Percentiles rank a stretch among this genome's conserved stretches.
These are phyloP conservation scores for Xylona heveae DNA, from an alignment of 495 filamentous ascomycete species.

Conservation along the genomic window DNA sequence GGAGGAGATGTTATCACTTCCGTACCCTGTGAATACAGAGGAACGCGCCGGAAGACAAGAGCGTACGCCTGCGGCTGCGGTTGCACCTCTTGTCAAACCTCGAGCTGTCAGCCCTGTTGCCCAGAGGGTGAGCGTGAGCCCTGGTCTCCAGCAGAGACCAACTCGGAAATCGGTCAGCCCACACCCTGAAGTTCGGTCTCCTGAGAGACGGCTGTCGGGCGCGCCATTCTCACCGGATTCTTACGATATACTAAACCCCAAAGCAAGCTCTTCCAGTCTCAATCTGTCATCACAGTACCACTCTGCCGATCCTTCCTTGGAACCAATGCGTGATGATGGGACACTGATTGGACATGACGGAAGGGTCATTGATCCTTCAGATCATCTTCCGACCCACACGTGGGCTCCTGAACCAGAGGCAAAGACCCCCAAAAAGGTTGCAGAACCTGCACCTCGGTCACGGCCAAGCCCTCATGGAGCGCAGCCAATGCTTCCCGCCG, in stretches of 20 bases:
- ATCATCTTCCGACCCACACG: conserved; percentile 73
- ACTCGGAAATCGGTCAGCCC: conserved; percentile 63
- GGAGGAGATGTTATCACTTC: too few relatives aligned
- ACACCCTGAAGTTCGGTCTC: conserved; percentile 31
- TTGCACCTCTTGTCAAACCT: conserved; percentile 12
- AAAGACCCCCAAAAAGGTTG: conserved; percentile 29
- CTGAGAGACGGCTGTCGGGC: conserved; percentile 31
- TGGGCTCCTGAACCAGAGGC: conserved; percentile 89
- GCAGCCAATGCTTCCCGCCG: conserved; percentile 16
- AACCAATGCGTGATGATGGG: conserved; percentile 9
- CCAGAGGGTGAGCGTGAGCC: too few relatives aligned
- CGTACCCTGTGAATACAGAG: too few relatives aligned
- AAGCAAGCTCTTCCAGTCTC: conserved; percentile 5
- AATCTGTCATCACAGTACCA: conserved; percentile 3
- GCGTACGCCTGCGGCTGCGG: not conserved
- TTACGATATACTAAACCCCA: conserved; percentile 55
- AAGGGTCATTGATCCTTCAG: conserved; percentile 73
- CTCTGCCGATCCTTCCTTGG: conserved; percentile 3
- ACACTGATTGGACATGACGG: conserved; percentile 72
- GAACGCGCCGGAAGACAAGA: too few relatives aligned
- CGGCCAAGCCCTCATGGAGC: conserved; percentile 22
- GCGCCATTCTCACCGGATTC: conserved; percentile 81
- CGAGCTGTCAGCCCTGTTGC: conserved; percentile 40
- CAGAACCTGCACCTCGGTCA: conserved; percentile 20
- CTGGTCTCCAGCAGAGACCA: too few relatives aligned